Evolutionary conservation across 768 basidiomycete genomes (phyloP).

Genomic region (Boletellus emodensis): DNA sequence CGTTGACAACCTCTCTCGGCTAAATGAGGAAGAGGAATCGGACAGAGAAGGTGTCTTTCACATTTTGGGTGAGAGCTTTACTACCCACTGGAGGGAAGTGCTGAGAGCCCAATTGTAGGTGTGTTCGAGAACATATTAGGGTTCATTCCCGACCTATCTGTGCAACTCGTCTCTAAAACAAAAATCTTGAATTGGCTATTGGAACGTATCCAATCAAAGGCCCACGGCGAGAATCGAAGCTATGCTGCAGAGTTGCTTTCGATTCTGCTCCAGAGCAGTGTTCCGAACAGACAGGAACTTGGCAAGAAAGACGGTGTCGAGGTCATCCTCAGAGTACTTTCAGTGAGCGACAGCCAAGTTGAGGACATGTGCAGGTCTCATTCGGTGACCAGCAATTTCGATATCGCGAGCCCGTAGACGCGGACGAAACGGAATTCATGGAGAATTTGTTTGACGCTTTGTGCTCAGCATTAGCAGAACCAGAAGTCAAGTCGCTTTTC

Average conservation of each 20-base stretch:
- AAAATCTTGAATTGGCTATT: conserved; percentile 76
- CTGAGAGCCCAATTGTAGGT: conserved; percentile 40
- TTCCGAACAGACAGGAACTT: conserved; percentile 62
- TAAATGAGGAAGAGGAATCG: conserved; percentile 90
- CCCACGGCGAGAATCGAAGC: conserved; percentile 84
- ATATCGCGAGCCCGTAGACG: conserved; percentile 73
- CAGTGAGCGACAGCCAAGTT: conserved; percentile 50
- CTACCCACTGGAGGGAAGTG: not conserved
- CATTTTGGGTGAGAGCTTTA: conserved; percentile 58
- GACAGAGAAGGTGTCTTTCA: conserved; percentile 93
- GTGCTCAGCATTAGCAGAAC: conserved; percentile 81
- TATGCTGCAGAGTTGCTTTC: conserved; percentile 94
- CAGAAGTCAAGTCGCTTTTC: conserved; percentile 75
- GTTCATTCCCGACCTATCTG: conserved; percentile 74
- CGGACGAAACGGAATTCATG: conserved; percentile 96
- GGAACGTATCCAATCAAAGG: conserved; percentile 64
- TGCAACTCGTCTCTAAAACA: conserved; percentile 69
- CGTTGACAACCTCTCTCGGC: conserved; percentile 79
- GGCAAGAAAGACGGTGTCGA: conserved; percentile 80
- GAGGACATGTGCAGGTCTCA: conserved; percentile 10
- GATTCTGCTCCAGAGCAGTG: conserved; percentile 77
- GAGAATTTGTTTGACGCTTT: conserved; percentile 91
- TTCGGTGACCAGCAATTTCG: conserved; percentile 68
- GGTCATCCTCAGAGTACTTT: conserved; percentile 64
- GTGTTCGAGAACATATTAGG: conserved; percentile 92